Evolutionary conservation across 164 flowering plant species (phyloP), one percentile per base, ranked within the genome.

Genomic region (Aristolochia contorta): DNA sequence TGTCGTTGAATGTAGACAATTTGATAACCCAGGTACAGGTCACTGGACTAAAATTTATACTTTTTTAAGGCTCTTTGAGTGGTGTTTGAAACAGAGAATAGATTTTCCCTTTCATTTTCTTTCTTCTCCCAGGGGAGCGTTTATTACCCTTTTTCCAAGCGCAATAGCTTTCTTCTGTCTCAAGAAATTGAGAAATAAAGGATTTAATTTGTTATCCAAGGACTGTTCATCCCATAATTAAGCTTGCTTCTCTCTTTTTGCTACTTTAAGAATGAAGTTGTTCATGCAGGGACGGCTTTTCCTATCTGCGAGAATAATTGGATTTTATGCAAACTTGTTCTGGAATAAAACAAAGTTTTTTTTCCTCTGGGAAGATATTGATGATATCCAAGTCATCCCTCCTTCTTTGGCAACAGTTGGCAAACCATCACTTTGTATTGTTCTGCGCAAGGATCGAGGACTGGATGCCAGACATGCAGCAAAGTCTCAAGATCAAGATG

Each of bases 361-460:
- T 80, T 83, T 86, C 61, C 81, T 89, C 2, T 85, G 94, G 97
- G 97, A 85, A 64, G 94, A 87, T 71, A 79, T 89, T 65, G 88
- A 89, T 55, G 88, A 85, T 62, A 75, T 89, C 62, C 80, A 81
- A 68, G 80, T 81, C 63, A 76, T 72, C 10, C 78, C 87, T 15
- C 90, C 94, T 3, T 78, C 94, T 43, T 66, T 83, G 32, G 64
- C 85, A 4, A 78, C 97, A 20, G 72, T 87, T 23, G 97, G 97
- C 30, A 83, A 86, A 74, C 96, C 94, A 48, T 66, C 79, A 9
- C 62, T 87, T 60, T 76, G 78, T 52, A 75, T 89, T 25, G 56
- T 78, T 60, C 78, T 89, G 58, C 74, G 72, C 19, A 79, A 79
- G 58, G 94, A 81, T 33, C 77, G 81, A 56, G 97, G 91, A 59